phyloP scores from a whole-genome alignment of 176 grass and related monocot genomes.

The Juncus inflexus region DNA sequence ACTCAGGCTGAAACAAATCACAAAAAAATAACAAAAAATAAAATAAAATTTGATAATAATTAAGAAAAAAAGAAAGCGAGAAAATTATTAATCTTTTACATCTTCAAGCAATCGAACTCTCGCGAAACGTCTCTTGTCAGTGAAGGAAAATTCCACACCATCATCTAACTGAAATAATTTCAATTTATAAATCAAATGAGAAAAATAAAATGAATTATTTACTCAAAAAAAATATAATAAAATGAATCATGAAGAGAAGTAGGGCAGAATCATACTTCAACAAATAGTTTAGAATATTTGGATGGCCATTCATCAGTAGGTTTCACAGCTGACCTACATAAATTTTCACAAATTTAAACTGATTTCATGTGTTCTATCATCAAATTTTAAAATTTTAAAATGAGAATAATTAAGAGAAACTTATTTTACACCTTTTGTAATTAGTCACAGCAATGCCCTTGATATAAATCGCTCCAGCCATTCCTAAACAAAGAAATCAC shows the following conservation, averaged over 20 bases:
- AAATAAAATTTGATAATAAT: background rate
- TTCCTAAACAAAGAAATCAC: slow-evolving; percentile 41
- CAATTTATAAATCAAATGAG: background rate
- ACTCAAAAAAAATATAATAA: background rate
- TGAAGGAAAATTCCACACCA: slow-evolving; percentile 93
- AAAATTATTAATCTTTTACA: slow-evolving; percentile 32
- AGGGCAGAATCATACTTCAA: slow-evolving; percentile 41
- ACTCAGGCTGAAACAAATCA: slow-evolving; percentile 59
- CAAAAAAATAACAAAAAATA: slow-evolving; percentile 1
- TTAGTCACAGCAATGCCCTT: slow-evolving; percentile 78
- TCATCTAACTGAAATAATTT: slow-evolving; percentile 68
- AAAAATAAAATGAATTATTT: background rate
- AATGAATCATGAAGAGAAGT: background rate
- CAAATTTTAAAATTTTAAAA: background rate
- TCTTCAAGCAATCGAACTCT: slow-evolving; percentile 77
- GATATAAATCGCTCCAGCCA: slow-evolving; percentile 76
- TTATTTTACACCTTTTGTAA: slow-evolving; percentile 52
- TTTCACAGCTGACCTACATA: slow-evolving; percentile 56
- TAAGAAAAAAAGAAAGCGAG: background rate
- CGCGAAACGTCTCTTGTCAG: slow-evolving; percentile 92
- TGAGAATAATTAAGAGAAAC: background rate
- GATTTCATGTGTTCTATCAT: too few relatives aligned
- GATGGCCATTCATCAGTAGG: slow-evolving; percentile 83
- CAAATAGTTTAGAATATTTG: slow-evolving; percentile 89
- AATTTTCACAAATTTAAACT: background rate